A percentile compares a stretch with the other conserved stretches of the same genome.
These are phyloP conservation scores for Sergeia podlipaevii DNA, from an alignment of 208 protist species.

Conservation along the genomic window DNA sequence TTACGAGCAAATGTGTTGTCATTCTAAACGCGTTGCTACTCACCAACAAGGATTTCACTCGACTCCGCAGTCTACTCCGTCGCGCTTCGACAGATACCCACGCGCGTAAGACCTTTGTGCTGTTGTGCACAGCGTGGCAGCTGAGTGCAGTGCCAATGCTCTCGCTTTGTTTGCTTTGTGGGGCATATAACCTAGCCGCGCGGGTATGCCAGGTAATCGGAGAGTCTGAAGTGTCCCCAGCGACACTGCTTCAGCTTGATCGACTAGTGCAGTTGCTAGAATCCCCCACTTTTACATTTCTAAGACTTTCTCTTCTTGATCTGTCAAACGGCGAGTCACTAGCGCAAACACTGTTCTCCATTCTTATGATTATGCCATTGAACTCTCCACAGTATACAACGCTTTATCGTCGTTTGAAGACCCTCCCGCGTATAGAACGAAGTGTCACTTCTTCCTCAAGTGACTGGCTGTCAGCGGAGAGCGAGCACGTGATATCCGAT, in stretches of 20 bases:
- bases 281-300: slow-evolving; percentile 91
- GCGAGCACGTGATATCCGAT: too few relatives aligned
- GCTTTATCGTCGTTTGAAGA: slow-evolving; percentile 44
- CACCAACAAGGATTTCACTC: slow-evolving; percentile 85
- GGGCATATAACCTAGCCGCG: slow-evolving; percentile 82
- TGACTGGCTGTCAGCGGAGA: too few relatives aligned
- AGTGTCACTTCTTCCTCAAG: too few relatives aligned
- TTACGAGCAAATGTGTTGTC: slow-evolving; percentile 64
- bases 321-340: slow-evolving; percentile 78
- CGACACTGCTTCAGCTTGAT: slow-evolving; percentile 94
- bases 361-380: slow-evolving; percentile 98
- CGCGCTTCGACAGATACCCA: slow-evolving; percentile 16
- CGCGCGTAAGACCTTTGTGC: slow-evolving; percentile 30
- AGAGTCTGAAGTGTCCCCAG: slow-evolving; percentile 85
- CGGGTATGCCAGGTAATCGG: slow-evolving; percentile 53
- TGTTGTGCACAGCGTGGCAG: slow-evolving; percentile 81
- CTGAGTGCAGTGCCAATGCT: slow-evolving; percentile 91
- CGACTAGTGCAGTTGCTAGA: slow-evolving; percentile 96
- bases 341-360: slow-evolving; percentile 91
- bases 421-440: slow-evolving; percentile 20
- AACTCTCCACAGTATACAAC: slow-evolving; percentile 76
- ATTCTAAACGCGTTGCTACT: slow-evolving; percentile 69
- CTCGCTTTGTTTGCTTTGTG: slow-evolving; percentile 88
- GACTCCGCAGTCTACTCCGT: slow-evolving; percentile 72
- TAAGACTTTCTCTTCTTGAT: slow-evolving; percentile 91